These are phyloP conservation scores for Fragilaria radians DNA, from an alignment of 108 stramenopile genomes.

Conservation along the genomic window DNA sequence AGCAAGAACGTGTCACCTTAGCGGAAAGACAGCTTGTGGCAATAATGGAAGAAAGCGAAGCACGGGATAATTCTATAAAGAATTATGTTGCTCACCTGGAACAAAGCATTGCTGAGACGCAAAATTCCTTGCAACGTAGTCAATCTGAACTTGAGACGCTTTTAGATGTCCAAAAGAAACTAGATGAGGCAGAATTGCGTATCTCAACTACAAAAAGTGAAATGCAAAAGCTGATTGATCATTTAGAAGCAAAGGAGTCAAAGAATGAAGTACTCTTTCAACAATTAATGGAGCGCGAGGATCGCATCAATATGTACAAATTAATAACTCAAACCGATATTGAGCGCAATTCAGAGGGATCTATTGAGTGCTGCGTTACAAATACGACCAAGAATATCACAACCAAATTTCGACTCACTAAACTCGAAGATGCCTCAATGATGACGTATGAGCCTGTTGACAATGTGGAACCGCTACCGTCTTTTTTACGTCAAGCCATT, in stretches of 20 bases:
- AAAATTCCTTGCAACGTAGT: background rate
- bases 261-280: background rate
- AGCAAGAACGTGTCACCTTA: conserved; percentile 7
- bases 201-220: background rate
- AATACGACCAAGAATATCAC: background rate
- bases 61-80: conserved; percentile 5
- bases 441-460: conserved; percentile 4
- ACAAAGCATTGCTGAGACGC: background rate
- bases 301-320: background rate
- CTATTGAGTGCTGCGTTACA: background rate
- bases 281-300: background rate
- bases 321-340: background rate
- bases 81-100: conserved; percentile 1
- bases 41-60: background rate
- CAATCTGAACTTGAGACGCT: background rate
- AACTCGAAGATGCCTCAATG: background rate
- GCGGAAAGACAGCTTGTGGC: conserved; percentile 1
- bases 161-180: background rate
- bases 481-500: conserved; percentile 1
- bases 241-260: background rate
- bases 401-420: conserved; percentile 1
- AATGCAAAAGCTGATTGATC: background rate
- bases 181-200: background rate
- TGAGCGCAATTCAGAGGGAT: background rate
- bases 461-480: background rate